Evolutionary conservation across 257 asterid species (phyloP).

Genomic region (Verbascum thapsus): DNA sequence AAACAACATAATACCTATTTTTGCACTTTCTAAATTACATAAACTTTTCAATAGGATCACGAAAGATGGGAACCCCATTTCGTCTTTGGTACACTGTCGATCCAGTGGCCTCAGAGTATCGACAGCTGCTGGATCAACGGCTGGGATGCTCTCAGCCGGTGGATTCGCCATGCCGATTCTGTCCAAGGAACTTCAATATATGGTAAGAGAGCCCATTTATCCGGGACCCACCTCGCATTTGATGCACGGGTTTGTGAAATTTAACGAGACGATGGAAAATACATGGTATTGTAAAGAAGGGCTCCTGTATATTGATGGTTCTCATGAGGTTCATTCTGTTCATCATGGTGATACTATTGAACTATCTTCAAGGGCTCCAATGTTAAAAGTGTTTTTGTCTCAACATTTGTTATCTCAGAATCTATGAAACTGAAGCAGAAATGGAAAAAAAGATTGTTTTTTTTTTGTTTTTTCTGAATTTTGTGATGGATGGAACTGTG

Average conservation of each 20-base stretch:
- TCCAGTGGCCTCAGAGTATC: conserved; percentile 85
- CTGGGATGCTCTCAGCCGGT: conserved; percentile 83
- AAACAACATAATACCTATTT: conserved; percentile 4
- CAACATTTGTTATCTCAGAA: conserved; percentile 37
- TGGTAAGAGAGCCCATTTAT: conserved; percentile 75
- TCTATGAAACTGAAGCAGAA: conserved; percentile 16
- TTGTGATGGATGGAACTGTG: not conserved
- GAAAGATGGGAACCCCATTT: conserved; percentile 31
- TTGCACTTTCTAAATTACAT: not conserved
- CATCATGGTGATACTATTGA: conserved; percentile 58
- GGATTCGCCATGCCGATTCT: conserved; percentile 64
- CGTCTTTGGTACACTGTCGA: conserved; percentile 59
- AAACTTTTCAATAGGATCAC: conserved; percentile 38
- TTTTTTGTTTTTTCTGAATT: not conserved
- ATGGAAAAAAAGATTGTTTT: conserved; percentile 10
- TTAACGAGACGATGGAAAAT: conserved; percentile 55
- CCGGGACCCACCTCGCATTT: conserved; percentile 34
- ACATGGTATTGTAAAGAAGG: conserved; percentile 69
- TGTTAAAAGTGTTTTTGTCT: conserved; percentile 56
- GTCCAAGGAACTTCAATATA: conserved; percentile 69
- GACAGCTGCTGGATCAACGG: conserved; percentile 84
- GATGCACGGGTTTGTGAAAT: conserved; percentile 54
- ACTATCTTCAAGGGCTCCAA: conserved; percentile 64
- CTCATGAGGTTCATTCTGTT: conserved; percentile 54
- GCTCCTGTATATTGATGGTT: conserved; percentile 61